Base-by-base conservation (phyloP, 768 basidiomycete species). In the Austroboletus festivus region DNA sequence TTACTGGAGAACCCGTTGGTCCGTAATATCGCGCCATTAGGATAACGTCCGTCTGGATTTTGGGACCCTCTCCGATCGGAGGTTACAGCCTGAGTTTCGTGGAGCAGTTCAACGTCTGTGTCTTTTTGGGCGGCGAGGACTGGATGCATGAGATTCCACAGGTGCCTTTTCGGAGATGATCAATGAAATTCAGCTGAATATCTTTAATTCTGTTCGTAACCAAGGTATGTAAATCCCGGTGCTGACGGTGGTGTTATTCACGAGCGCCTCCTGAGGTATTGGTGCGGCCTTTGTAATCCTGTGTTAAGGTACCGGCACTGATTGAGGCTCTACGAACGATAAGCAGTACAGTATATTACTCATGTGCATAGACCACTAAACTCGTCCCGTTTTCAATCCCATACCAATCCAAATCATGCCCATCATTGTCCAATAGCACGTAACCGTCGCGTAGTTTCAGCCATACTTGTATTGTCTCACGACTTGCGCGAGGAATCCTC, bases 321-420 rank as follows among this genome's bases (percentile, higher is more conserved):
- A n/a, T n/a, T n/a, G n/a, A n/a, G n/a, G n/a, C n/a, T n/a, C n/a
- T n/a, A n/a, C n/a, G n/a, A n/a, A 39, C 38, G 24, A 15, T 35
- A 35, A 24, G 20, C 11, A 38, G 20, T 40, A 44, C 21, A 52
- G 31, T 54, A 26, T 20, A n/a, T 52, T 13, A 55, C 47, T 53
- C 35, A 51, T 45, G 51, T 56, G 46, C 57, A 52, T 53, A 54
- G 30, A 71, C 55, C 20, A 60, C 51, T 22, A 79, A 56, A 48
- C 69, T 60, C 47, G 72, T 69, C 18, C 62, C 77, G 8, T 78
- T 74, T 48, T 89, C 85, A 31, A 91, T 60, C 6, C 89, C 88
- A 60, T 83, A 78, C 86, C 86, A 89, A 50, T 74, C 79, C 35
- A 90, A 62, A 44, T 81, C 76, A 46, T 76, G 77, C 12, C 62